Evolutionary conservation across 2,329 filamentous ascomycete species (phyloP).

Genomic region (Huntiella decipiens): DNA sequence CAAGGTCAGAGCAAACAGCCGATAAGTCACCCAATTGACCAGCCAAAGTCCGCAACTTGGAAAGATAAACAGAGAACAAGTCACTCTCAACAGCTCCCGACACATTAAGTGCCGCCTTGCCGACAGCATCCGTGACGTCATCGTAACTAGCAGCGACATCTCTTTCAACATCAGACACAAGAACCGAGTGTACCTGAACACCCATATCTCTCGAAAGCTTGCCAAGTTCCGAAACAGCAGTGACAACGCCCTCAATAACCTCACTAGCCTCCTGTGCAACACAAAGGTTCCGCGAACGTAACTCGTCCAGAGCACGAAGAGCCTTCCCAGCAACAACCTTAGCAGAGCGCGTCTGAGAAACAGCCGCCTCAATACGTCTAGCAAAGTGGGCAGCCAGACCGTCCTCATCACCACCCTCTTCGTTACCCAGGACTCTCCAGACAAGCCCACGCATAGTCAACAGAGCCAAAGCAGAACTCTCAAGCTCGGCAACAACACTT

Average conservation of each 20-base stretch:
- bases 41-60: constrained; percentile 46
- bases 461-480: constrained; percentile 53
- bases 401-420: constrained; percentile 29
- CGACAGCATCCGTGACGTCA: constrained; percentile 47
- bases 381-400: constrained; percentile 48
- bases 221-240: constrained; percentile 44
- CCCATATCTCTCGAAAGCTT: constrained; percentile 49
- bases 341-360: constrained; percentile 58
- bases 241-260: constrained; percentile 52
- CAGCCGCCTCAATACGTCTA: constrained; percentile 50
- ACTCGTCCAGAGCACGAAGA: constrained; percentile 55
- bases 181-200: constrained; percentile 41
- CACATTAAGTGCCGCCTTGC: constrained; percentile 24
- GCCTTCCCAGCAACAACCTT: constrained; percentile 73
- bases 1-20: constrained; percentile 48
- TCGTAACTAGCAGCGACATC: constrained; percentile 44
- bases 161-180: constrained; percentile 51
- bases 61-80: constrained; percentile 48
- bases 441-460: constrained; percentile 45
- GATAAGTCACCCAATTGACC: constrained; percentile 51
- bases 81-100: constrained; percentile 41
- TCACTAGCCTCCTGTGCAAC: constrained; percentile 47
- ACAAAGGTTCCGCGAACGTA: constrained; percentile 56
- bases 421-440: constrained; percentile 31
- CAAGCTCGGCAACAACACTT: constrained; percentile 64